Conservation (phyloP, 2,329 filamentous ascomycete species). For the Claviceps lovelessii region DNA sequence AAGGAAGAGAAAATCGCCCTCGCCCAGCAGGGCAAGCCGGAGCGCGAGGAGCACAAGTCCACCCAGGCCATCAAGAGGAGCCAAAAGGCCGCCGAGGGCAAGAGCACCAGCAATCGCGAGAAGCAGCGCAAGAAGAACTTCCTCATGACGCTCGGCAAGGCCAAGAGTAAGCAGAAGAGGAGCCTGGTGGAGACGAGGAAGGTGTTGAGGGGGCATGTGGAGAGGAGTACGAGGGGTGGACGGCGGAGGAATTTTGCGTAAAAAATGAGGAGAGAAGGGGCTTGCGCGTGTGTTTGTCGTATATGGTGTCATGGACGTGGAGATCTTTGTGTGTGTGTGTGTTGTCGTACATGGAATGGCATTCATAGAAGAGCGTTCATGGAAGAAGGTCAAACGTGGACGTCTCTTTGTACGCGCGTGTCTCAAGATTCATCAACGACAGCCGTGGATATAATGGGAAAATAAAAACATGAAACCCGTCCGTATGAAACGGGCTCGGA, state of each 20-base stretch:
- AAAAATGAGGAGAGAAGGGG: background rate
- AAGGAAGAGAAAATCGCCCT: constrained; percentile 80
- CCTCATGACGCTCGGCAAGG: constrained; percentile 93
- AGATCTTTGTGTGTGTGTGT: too few relatives aligned
- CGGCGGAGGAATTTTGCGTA: constrained; percentile 51
- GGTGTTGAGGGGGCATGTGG: constrained; percentile 66
- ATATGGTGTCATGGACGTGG: too few relatives aligned
- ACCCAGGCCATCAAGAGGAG: constrained; percentile 72
- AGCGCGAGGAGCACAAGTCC: constrained; percentile 67
- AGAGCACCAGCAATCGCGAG: constrained; percentile 94
- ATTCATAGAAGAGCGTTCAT: too few relatives aligned
- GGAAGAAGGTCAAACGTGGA: too few relatives aligned
- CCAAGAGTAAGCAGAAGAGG: constrained; percentile 87
- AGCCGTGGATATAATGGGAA: too few relatives aligned
- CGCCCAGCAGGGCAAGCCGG: constrained; percentile 68
- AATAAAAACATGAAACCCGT: too few relatives aligned
- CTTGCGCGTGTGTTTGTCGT: background rate
- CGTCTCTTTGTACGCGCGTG: too few relatives aligned
- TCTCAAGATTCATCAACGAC: too few relatives aligned
- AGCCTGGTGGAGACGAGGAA: constrained; percentile 77
- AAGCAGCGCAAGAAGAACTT: constrained; percentile 98
- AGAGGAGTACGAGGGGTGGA: constrained; percentile 72
- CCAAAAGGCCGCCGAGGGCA: constrained; percentile 77
- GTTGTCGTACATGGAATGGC: too few relatives aligned
- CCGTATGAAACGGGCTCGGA: too few relatives aligned